Evolutionary conservation across 352 stramenopile species (phyloP), one percentile per base, ranked within the genome.

Genomic region (Phytophthora multivora): DNA sequence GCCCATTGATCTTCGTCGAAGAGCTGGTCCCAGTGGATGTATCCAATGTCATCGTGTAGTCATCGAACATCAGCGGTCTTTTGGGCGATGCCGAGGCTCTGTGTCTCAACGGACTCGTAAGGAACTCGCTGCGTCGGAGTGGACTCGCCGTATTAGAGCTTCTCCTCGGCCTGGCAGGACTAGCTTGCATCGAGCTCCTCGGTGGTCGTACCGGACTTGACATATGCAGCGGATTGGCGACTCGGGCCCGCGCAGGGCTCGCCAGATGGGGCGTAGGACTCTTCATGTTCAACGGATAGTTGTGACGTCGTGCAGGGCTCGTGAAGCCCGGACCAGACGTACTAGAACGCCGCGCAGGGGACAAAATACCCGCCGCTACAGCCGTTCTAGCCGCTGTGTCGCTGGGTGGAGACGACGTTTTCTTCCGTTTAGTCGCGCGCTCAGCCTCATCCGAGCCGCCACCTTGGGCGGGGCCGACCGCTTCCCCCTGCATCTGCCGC

Each of bases 401-500:
- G 3, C 16, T 39, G 10, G 54, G 39, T 6, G 53, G 18, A 12
- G 49, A 54, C 51, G 57, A 48, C 23, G 53, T 19, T 48, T 74
- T 78, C 33, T 64, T 63, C 16, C 51, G 56, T 61, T 80, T 80
- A 11, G 36, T 2, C 13, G 25, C 19, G 3, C 63, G 53, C 41
- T 79, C 67, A 3, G 23, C 43, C 15, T 72, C 65, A 12, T 65
- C 65, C 9, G 28, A 8, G 3, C 26, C 4, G 21, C 2, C 28
- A 2, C 28, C 28, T 31, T 31, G 26, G 6, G 26, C 5, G 13
- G 28, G 28, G 40, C 55, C 16, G 8, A 26, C 9, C 15, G 43
- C 50, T 12, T 77, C 58, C 15, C 79, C 66, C 31, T 87, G 66
- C 46, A 80, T 73, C 42, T 58, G 41, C 4, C 83, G 73, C 62